Evolutionary conservation across 2,329 filamentous ascomycete genomes (phyloP), one percentile per base, ranked within the genome.

Genomic region (Aureobasidium leucospermi): DNA sequence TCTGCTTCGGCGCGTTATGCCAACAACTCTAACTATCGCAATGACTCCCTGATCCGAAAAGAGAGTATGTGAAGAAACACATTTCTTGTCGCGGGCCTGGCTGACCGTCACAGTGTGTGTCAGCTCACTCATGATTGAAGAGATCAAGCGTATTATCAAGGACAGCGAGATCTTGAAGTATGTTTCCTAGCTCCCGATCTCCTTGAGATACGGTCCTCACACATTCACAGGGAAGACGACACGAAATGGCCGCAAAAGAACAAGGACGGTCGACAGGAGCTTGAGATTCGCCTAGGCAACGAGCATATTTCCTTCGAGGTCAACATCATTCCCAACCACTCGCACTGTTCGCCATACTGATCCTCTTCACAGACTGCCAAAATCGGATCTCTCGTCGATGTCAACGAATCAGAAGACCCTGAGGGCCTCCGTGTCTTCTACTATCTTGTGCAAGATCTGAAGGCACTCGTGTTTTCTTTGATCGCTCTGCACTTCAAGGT

Each of bases 201-300:
- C 38, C 13, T 39, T 41, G 11, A 16, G 23, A 32, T 42, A 34
- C 23, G 39, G 9, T 9, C 41, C 10, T 42, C 47, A 28, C 10
- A 8, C 51, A 29, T 3, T 16, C 7, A 39, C 66, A 96, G 90
- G 79, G 94, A 99, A 85, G 94, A 99, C 71, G 94, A 99, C 73
- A 89, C 86, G 29, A 96, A 96, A 73, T 99, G 94, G 94, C 94
- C 94, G 0, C 90, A 95, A 74, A 99, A 97, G 83, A 99, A 99
- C 78, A 97, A 97, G 77, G 94, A 99, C 68, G 94, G 94, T 38
- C 85, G 93, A 64, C 94, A 99, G 73, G 94, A 99, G 76, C 81
- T 99, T 49, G 94, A 99, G 75, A 96, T 99, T 61, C 84, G 92
- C 51, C 73, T 99, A 59, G 94, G 93, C 43, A 94, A 88, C 68